Conservation (phyloP, 441 rosid species). For the Croton laevigatus region DNA sequence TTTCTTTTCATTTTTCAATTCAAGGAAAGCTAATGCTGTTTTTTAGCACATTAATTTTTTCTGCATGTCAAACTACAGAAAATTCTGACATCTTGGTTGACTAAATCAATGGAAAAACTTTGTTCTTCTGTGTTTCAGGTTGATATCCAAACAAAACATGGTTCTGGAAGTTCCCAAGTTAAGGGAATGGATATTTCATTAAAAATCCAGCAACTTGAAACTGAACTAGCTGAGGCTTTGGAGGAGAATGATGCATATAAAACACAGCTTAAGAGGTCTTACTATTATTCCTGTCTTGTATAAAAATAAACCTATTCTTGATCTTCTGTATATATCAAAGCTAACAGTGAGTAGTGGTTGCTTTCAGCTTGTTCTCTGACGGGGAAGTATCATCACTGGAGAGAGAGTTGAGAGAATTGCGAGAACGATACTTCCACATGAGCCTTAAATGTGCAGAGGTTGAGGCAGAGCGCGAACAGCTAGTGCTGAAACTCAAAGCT, state of each 20-base stretch:
- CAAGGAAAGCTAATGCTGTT: background rate
- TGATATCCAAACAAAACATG: conserved; percentile 18
- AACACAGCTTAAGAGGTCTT: conserved; percentile 48
- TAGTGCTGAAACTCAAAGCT: conserved; percentile 49
- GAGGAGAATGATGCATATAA: conserved; percentile 54
- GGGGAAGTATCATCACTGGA: conserved; percentile 26
- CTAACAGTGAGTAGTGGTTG: conserved; percentile 16
- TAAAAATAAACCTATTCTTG: background rate
- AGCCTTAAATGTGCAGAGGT: conserved; percentile 70
- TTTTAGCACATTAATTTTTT: background rate
- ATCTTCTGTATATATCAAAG: background rate
- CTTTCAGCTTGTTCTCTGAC: conserved; percentile 39
- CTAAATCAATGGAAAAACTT: background rate
- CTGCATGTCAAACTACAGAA: background rate
- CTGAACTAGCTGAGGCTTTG: conserved; percentile 47
- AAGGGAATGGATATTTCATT: conserved; percentile 31
- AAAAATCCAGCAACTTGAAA: conserved; percentile 45
- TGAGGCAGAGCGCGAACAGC: conserved; percentile 53
- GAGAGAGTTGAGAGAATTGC: conserved; percentile 48
- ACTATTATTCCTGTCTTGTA: background rate
- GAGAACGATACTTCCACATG: conserved; percentile 51
- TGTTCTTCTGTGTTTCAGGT: conserved; percentile 30
- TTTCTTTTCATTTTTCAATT: conserved; percentile 1
- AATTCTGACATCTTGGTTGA: background rate
- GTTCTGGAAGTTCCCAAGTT: conserved; percentile 20